These are phyloP conservation scores for Parachaetomium inaequale DNA, from an alignment of 495 filamentous ascomycete species.

Conservation along the genomic window DNA sequence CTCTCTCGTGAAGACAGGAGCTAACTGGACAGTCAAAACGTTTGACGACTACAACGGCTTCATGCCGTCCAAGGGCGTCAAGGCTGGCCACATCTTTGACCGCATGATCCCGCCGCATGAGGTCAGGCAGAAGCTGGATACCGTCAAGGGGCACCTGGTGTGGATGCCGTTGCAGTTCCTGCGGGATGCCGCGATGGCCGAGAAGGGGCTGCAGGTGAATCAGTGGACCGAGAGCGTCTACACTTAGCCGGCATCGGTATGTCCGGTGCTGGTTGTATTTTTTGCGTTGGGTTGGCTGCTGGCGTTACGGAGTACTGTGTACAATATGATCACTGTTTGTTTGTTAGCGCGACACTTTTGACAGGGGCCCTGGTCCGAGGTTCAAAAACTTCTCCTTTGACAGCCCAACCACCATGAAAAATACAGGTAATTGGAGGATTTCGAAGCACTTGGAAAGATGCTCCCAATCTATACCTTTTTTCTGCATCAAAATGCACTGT, in stretches of 20 bases:
- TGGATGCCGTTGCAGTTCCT: constrained; percentile 94
- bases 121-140: constrained; percentile 68
- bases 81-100: constrained; percentile 82
- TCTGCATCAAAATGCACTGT: no score
- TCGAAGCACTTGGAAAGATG: no score
- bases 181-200: constrained; percentile 82
- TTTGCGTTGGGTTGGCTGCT: background rate
- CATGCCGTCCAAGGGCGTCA: constrained; percentile 62
- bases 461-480: no score
- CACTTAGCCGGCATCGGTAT: constrained; percentile 27
- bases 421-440: no score
- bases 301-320: no score
- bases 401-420: no score
- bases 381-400: no score
- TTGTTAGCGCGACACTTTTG: no score
- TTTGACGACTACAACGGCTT: constrained; percentile 87
- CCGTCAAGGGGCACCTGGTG: constrained; percentile 83
- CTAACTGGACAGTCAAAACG: constrained; percentile 57
- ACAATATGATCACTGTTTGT: no score
- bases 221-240: constrained; percentile 50
- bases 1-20: background rate
- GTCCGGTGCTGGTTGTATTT: background rate
- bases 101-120: constrained; percentile 64
- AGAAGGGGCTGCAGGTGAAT: constrained; percentile 63
- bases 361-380: no score